Conservation (phyloP, 805 yeast species). For the Ogataea trehaloabstinens region DNA sequence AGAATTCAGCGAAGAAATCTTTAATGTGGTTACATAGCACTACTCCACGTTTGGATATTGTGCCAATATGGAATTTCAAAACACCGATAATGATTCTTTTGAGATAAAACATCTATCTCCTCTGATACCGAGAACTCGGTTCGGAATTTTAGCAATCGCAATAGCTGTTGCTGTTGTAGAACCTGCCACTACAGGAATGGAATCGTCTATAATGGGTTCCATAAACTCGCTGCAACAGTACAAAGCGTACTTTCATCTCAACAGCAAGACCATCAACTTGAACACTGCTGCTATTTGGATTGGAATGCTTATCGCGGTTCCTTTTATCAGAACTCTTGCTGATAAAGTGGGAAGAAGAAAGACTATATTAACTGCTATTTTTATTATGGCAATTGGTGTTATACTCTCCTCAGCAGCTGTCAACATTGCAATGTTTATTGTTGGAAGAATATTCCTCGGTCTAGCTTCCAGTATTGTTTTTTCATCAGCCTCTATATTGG, state of each 20-base stretch:
- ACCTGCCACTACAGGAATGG: constrained; percentile 27
- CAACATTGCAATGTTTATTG: constrained; percentile 33
- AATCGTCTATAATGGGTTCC: constrained; percentile 16
- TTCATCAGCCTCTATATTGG: constrained; percentile 27
- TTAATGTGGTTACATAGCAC: no score
- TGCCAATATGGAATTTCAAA: no score
- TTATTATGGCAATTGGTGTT: constrained; percentile 53
- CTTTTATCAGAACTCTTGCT: constrained; percentile 3
- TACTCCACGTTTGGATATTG: no score
- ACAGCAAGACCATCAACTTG: constrained; percentile 10
- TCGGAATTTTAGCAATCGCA: background rate
- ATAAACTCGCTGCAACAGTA: constrained; percentile 15
- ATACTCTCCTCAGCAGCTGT: constrained; percentile 41
- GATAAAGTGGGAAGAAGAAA: constrained; percentile 54
- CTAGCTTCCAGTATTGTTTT: constrained; percentile 20
- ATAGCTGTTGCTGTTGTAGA: constrained; percentile 2
- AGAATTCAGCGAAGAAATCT: no score
- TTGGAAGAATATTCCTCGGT: constrained; percentile 35
- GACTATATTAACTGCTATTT: constrained; percentile 46
- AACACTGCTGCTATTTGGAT: constrained; percentile 19
- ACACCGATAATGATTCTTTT: no score
- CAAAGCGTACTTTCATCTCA: constrained; percentile 10
- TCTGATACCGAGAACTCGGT: background rate
- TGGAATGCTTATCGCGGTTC: constrained; percentile 24
- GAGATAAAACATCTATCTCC: no score